Evolutionary conservation across 805 yeast species (phyloP).

Genomic region (Suhomyces sp.): DNA sequence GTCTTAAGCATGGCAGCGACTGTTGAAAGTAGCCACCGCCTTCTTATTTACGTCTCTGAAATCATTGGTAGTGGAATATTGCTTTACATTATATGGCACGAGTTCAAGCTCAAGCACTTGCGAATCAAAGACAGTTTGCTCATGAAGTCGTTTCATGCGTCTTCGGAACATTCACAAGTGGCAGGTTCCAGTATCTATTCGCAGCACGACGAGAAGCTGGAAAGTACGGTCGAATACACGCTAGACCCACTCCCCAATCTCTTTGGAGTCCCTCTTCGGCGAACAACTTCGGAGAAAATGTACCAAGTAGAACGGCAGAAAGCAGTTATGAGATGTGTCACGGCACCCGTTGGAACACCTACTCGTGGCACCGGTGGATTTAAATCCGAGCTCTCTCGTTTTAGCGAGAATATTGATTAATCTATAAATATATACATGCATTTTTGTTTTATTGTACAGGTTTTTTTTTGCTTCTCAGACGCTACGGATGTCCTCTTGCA

Average conservation of each 20-base stretch:
- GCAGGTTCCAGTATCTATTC: not conserved
- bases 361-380: not conserved
- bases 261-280: not conserved
- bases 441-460: not conserved
- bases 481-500: conserved; percentile 10
- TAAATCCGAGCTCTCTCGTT: not conserved
- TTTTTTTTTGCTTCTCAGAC: not conserved
- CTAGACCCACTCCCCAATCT: not conserved
- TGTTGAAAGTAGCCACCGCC: not conserved
- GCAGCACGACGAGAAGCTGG: not conserved
- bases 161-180: not conserved
- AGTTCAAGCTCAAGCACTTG: not conserved
- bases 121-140: not conserved
- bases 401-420: not conserved
- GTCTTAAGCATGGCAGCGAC: not conserved
- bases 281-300: not conserved
- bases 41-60: not conserved
- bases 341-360: not conserved
- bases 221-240: not conserved
- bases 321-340: not conserved
- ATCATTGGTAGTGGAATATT: not conserved
- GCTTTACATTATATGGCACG: not conserved
- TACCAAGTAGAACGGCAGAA: not conserved
- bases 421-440: not conserved
- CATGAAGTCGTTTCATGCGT: not conserved